Percentiles rank a stretch among this genome's conserved stretches.
Conservation (phyloP, 768 basidiomycete species). For the Krasilnikovozyma curviuscula region DNA sequence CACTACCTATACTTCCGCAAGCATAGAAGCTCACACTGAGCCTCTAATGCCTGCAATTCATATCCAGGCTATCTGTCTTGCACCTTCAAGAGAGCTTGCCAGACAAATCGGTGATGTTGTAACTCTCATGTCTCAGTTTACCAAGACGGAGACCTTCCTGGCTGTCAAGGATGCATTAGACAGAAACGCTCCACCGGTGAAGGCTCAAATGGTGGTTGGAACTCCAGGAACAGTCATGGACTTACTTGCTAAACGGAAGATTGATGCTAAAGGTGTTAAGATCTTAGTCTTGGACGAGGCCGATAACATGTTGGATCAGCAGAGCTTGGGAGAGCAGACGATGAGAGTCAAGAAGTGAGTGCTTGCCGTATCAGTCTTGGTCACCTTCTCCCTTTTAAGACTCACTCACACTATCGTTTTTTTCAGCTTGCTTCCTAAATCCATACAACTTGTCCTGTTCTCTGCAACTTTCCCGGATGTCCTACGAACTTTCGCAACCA, state of each 20-base stretch:
- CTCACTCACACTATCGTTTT: not conserved
- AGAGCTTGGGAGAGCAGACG: constrained; percentile 74
- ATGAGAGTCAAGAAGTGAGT: constrained; percentile 78
- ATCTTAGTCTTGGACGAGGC: constrained; percentile 95
- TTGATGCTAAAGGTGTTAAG: constrained; percentile 62
- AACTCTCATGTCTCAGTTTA: constrained; percentile 85
- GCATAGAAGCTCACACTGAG: not conserved
- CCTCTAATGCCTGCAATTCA: not conserved
- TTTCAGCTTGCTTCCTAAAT: constrained; percentile 22
- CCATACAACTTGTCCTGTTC: constrained; percentile 73
- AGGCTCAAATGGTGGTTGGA: constrained; percentile 81
- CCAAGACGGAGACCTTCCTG: constrained; percentile 77
- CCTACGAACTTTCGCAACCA: constrained; percentile 73
- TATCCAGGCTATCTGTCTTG: constrained; percentile 76
- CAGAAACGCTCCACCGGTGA: constrained; percentile 32
- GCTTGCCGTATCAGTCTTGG: not conserved
- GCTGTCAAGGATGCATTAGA: constrained; percentile 61
- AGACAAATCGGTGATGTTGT: constrained; percentile 95
- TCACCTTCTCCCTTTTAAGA: not conserved
- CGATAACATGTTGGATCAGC: constrained; percentile 94
- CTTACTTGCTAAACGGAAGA: constrained; percentile 52
- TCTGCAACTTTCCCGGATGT: constrained; percentile 94
- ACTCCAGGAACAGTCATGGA: constrained; percentile 91
- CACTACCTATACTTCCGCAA: too few species aligned
- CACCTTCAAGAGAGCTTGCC: constrained; percentile 88